A percentile compares a stretch with the other conserved stretches of the same genome.
Conservation (phyloP, 148 eudicot species). For the Oxyria digyna region DNA sequence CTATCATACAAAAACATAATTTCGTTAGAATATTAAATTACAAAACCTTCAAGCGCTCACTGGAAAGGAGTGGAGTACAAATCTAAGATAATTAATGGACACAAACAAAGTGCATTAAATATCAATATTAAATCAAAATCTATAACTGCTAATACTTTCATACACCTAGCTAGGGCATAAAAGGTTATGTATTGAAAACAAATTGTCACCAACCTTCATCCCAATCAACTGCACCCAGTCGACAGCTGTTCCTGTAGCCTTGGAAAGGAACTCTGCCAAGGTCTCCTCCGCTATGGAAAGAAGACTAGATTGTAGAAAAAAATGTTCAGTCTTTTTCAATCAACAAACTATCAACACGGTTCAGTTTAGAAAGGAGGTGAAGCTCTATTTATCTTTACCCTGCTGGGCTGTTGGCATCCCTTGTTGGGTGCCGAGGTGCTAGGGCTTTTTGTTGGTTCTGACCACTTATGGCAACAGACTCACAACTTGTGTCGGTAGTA, state of each 20-base stretch:
- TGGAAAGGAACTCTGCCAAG: constrained; percentile 55
- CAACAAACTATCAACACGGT: neutral
- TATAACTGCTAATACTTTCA: neutral
- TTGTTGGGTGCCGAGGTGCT: constrained; percentile 43
- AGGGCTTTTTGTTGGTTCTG: constrained; percentile 32
- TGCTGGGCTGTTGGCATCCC: constrained; percentile 58
- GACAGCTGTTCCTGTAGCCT: constrained; percentile 67
- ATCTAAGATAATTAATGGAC: neutral
- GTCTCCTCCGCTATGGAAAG: constrained; percentile 59
- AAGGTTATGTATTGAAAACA: neutral
- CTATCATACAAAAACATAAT: constrained; percentile 13
- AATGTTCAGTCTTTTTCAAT: neutral
- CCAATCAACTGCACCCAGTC: constrained; percentile 73
- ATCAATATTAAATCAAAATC: neutral
- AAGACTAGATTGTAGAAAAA: constrained; percentile 19
- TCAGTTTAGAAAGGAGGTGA: constrained; percentile 9
- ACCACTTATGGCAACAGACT: constrained; percentile 46
- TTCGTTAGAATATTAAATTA: neutral
- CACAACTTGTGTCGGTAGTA: constrained; percentile 47
- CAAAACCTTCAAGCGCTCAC: neutral
- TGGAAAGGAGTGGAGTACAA: neutral
- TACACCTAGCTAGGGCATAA: neutral
- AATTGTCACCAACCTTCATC: constrained; percentile 40
- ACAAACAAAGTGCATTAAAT: neutral
- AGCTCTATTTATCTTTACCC: constrained; percentile 23